phyloP scores from a whole-genome alignment of 768 basidiomycete species.

The Pluteus cervinus region DNA sequence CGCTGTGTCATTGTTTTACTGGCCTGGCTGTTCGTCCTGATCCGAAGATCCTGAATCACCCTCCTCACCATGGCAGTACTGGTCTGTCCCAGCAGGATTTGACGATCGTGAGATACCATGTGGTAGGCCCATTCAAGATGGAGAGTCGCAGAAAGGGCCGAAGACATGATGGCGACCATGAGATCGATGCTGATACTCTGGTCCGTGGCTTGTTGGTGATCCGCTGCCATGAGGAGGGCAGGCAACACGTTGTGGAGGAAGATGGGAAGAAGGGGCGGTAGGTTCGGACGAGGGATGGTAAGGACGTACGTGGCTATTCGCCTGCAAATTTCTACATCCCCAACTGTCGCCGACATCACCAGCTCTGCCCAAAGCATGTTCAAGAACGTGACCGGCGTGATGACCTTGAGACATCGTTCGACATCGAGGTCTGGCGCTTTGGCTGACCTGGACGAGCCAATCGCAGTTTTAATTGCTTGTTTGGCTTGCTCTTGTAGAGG shows the following conservation, averaged over 20 bases:
- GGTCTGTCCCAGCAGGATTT: slow-evolving; percentile 51
- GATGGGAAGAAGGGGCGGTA: slow-evolving; percentile 64
- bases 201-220: slow-evolving; percentile 47
- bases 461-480: slow-evolving; percentile 49
- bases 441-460: slow-evolving; percentile 51
- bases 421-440: slow-evolving; percentile 64
- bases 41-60: slow-evolving; percentile 56
- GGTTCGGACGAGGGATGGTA: slow-evolving; percentile 47
- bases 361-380: slow-evolving; percentile 66
- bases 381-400: slow-evolving; percentile 57
- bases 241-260: slow-evolving; percentile 70
- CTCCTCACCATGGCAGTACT: slow-evolving; percentile 60
- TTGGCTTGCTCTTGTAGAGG: slow-evolving; percentile 40
- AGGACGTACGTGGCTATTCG: slow-evolving; percentile 66
- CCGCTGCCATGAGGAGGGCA: slow-evolving; percentile 48
- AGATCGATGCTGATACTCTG: slow-evolving; percentile 56
- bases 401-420: slow-evolving; percentile 54
- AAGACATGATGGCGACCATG: slow-evolving; percentile 57
- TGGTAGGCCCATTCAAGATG: slow-evolving; percentile 69
- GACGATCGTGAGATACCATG: slow-evolving; percentile 43
- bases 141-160: slow-evolving; percentile 57
- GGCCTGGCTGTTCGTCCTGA: slow-evolving; percentile 42
- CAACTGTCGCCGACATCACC: slow-evolving; percentile 41
- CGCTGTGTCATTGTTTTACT: slow-evolving; percentile 51
- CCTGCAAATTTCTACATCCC: slow-evolving; percentile 56